phyloP scores from a whole-genome alignment of 768 basidiomycete genomes.

The Melanogaster broomeanus region DNA sequence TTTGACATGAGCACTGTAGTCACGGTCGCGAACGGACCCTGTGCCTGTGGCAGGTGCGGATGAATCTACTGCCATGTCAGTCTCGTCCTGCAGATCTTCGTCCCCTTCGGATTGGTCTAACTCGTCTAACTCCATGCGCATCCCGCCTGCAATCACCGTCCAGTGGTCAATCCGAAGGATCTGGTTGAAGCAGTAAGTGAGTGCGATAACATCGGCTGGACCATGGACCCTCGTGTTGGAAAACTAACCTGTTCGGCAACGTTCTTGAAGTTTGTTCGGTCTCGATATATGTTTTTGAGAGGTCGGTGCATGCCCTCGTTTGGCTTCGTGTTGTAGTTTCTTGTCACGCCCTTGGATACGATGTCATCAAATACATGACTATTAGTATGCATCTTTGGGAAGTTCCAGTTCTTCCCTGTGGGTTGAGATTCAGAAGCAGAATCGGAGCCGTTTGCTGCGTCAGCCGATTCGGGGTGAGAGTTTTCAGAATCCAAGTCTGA shows the following conservation, averaged over 20 bases:
- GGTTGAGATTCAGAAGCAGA: no score
- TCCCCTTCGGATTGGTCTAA: constrained; percentile 17
- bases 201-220: background rate
- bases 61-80: no score
- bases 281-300: background rate
- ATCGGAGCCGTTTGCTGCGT: no score
- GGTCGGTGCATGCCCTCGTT: background rate
- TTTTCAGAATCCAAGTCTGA: background rate
- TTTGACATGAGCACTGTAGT: background rate
- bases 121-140: background rate
- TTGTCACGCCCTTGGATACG: background rate
- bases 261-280: background rate
- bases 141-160: constrained; percentile 1
- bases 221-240: constrained; percentile 7
- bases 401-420: background rate
- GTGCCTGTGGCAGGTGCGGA: no score
- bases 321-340: background rate
- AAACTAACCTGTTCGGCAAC: constrained; percentile 30
- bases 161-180: constrained; percentile 4
- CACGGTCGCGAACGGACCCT: background rate
- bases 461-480: no score
- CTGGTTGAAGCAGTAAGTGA: background rate
- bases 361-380: background rate
- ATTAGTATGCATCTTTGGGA: background rate
- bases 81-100: background rate